Conservation (phyloP, 768 basidiomycete species). For the Mycena polygramma region DNA sequence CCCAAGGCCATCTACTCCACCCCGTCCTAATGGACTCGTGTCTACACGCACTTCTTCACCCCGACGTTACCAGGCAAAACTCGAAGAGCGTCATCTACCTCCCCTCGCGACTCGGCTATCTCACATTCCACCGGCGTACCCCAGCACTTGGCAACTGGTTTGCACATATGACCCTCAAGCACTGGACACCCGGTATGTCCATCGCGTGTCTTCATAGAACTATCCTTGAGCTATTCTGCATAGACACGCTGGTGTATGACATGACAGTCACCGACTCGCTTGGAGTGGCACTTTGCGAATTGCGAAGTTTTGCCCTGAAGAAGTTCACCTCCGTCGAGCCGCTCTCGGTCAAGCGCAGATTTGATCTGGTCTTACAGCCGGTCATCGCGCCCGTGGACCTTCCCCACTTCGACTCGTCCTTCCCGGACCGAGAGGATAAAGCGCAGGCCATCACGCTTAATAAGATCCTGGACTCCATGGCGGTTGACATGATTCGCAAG, state of each 20-base stretch:
- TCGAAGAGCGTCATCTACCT: slow-evolving; percentile 15
- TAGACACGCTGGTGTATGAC: slow-evolving; percentile 6
- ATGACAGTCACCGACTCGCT: slow-evolving; percentile 9
- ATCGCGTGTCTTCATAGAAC: background rate
- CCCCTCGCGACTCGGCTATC: slow-evolving; percentile 12
- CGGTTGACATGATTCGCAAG: too few species aligned
- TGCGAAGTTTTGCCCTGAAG: background rate
- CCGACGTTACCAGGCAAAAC: slow-evolving; percentile 15
- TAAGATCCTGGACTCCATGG: too few species aligned
- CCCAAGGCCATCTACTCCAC: background rate
- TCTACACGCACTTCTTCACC: slow-evolving; percentile 9
- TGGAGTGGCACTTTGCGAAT: slow-evolving; percentile 9
- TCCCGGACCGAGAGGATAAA: too few species aligned
- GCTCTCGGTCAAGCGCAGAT: background rate
- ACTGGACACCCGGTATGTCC: slow-evolving; percentile 22
- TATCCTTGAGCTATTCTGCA: background rate
- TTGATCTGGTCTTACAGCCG: background rate
- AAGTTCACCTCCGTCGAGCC: background rate
- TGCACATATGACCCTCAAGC: background rate
- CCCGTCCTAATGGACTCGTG: slow-evolving; percentile 19
- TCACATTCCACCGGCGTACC: slow-evolving; percentile 10
- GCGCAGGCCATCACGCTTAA: too few species aligned
- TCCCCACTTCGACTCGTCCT: too few species aligned
- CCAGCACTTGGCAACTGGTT: slow-evolving; percentile 14
- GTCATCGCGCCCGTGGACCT: too few species aligned